phyloP scores from a whole-genome alignment of 2,329 filamentous ascomycete genomes.

The Plectosphaerella plurivora region DNA sequence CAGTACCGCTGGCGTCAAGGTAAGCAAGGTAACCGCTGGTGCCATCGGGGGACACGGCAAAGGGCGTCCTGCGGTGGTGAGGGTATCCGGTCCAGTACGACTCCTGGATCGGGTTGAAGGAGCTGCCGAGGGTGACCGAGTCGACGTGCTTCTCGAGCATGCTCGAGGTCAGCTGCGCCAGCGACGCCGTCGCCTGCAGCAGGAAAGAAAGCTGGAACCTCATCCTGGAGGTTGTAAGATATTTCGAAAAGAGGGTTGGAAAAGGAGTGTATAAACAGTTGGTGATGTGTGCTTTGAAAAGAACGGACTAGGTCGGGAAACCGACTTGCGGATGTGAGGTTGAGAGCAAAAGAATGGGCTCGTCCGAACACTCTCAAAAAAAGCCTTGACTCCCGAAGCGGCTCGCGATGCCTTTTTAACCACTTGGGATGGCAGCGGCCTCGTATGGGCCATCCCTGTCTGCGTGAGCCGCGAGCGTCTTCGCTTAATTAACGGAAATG shows the following conservation, averaged over 20 bases:
- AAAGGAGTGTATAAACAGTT: background rate
- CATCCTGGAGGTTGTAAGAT: background rate
- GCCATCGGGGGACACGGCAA: constrained; percentile 57
- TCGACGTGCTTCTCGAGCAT: constrained; percentile 28
- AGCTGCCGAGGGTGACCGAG: constrained; percentile 40
- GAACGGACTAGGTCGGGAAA: background rate
- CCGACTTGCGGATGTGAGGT: background rate
- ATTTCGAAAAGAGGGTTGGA: background rate
- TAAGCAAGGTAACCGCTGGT: constrained; percentile 57
- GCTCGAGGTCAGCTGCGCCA: constrained; percentile 13
- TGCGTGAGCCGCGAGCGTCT: background rate
- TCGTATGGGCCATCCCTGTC: background rate
- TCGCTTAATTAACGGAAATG: background rate
- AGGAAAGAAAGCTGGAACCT: constrained; percentile 3
- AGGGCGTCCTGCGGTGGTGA: constrained; percentile 59
- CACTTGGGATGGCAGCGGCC: background rate
- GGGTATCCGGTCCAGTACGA: constrained; percentile 59
- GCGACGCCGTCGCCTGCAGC: constrained; percentile 3
- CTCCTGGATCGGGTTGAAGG: constrained; percentile 53
- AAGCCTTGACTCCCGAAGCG: background rate
- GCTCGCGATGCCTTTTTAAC: background rate
- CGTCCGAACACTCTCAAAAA: background rate
- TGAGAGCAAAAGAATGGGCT: background rate
- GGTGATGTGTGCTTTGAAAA: background rate
- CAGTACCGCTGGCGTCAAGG: constrained; percentile 49